Conservation (phyloP, 495 filamentous ascomycete species). For the Hypoxylon trugodes region DNA sequence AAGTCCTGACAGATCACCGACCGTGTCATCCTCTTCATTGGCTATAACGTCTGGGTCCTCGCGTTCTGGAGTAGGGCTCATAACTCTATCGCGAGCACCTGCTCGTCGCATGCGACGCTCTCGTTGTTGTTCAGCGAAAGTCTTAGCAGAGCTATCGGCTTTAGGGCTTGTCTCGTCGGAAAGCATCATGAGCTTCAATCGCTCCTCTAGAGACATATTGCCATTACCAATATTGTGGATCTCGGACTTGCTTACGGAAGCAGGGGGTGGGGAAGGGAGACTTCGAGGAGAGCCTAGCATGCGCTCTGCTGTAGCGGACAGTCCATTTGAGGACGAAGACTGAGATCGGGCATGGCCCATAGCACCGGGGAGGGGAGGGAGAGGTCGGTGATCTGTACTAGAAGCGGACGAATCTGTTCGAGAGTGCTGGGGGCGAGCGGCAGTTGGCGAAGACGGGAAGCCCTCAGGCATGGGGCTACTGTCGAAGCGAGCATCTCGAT, state of each 20-base stretch:
- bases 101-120: conserved; percentile 68
- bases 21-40: conserved; percentile 57
- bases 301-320: conserved; percentile 71
- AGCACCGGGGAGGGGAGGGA: conserved; percentile 78
- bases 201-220: conserved; percentile 82
- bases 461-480: conserved; percentile 69
- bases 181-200: conserved; percentile 84
- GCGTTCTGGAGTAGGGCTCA: conserved; percentile 59
- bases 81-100: conserved; percentile 54
- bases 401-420: conserved; percentile 74
- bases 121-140: conserved; percentile 62
- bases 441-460: conserved; percentile 28
- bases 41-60: conserved; percentile 51
- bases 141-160: conserved; percentile 38
- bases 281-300: conserved; percentile 65
- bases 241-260: conserved; percentile 72
- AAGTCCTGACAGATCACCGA: conserved; percentile 62
- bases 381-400: conserved; percentile 74
- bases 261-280: conserved; percentile 72
- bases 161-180: conserved; percentile 65
- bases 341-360: conserved; percentile 49
- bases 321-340: conserved; percentile 51
- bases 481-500: conserved; percentile 78
- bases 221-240: conserved; percentile 71
- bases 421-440: conserved; percentile 52